Evolutionary conservation across 2,329 filamentous ascomycete species (phyloP).

Genomic region (Colletotrichum horii): DNA sequence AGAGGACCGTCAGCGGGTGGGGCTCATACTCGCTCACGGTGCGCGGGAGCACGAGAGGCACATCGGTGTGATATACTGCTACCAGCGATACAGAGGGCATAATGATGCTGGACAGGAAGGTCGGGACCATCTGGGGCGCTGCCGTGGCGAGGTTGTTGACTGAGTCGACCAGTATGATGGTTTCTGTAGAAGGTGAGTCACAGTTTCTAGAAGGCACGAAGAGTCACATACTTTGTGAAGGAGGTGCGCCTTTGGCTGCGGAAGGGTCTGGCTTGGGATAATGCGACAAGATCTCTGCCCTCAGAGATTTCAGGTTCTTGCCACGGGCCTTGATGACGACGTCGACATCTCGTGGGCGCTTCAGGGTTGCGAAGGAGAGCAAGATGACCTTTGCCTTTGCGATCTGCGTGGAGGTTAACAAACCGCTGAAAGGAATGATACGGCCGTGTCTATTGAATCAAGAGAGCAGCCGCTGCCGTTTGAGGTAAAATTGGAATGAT

Average conservation of each 20-base stretch:
- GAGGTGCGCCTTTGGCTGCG: slow-evolving; percentile 34
- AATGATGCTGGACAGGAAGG: slow-evolving; percentile 74
- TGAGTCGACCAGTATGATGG: slow-evolving; percentile 80
- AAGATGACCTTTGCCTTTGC: slow-evolving; percentile 75
- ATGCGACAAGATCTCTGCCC: slow-evolving; percentile 63
- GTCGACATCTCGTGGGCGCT: slow-evolving; percentile 68
- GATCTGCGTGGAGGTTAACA: slow-evolving; percentile 41
- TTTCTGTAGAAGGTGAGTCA: slow-evolving; percentile 51
- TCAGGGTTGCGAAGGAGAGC: slow-evolving; percentile 78
- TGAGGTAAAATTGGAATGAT: background rate
- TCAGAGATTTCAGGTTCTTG: slow-evolving; percentile 61
- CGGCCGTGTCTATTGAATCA: background rate
- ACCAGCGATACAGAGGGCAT: slow-evolving; percentile 74
- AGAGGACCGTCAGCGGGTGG: slow-evolving; percentile 72
- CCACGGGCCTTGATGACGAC: slow-evolving; percentile 68
- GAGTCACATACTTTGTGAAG: slow-evolving; percentile 47
- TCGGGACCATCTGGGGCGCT: slow-evolving; percentile 62
- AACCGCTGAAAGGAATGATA: background rate
- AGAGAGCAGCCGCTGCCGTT: background rate
- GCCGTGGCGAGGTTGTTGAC: slow-evolving; percentile 69
- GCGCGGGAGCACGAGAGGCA: slow-evolving; percentile 60
- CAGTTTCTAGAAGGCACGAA: background rate
- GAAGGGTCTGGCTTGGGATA: slow-evolving; percentile 45
- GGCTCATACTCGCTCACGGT: slow-evolving; percentile 64
- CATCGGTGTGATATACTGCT: slow-evolving; percentile 82